These are phyloP conservation scores for Naegleria lovaniensis DNA, from an alignment of 208 protist species.

Conservation along the genomic window DNA sequence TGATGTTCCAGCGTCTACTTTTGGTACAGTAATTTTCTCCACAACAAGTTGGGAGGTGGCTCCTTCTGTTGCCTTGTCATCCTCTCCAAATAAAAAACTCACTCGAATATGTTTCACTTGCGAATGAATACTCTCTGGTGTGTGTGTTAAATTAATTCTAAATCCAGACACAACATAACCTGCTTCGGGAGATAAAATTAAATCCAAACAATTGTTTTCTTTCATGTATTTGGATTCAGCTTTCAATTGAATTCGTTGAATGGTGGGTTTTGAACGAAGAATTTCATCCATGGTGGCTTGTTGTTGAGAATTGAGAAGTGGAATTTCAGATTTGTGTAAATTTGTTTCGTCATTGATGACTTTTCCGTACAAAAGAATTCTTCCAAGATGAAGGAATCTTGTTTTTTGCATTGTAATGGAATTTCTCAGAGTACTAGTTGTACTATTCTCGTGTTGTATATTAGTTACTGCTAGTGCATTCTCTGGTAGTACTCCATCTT, in stretches of 20 bases:
- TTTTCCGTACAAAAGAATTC: background rate
- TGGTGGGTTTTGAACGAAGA: background rate
- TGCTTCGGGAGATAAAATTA: background rate
- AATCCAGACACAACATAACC: background rate
- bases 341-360: background rate
- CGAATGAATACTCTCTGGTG: background rate
- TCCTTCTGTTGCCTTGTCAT: background rate
- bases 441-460: background rate
- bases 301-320: background rate
- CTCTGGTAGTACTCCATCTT: no score
- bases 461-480: background rate
- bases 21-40: background rate
- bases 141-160: background rate
- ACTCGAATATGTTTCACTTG: conserved; percentile 16
- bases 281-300: background rate
- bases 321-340: background rate
- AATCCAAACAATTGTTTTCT: background rate
- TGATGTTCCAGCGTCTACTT: background rate
- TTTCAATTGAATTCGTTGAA: background rate
- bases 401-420: background rate
- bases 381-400: background rate
- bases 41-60: background rate
- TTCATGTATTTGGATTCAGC: background rate
- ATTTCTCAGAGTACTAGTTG: background rate
- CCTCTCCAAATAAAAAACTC: background rate